Evolutionary conservation across 192 early-diverging fungal genomes (phyloP).

Genomic region (Coemansia sp.): DNA sequence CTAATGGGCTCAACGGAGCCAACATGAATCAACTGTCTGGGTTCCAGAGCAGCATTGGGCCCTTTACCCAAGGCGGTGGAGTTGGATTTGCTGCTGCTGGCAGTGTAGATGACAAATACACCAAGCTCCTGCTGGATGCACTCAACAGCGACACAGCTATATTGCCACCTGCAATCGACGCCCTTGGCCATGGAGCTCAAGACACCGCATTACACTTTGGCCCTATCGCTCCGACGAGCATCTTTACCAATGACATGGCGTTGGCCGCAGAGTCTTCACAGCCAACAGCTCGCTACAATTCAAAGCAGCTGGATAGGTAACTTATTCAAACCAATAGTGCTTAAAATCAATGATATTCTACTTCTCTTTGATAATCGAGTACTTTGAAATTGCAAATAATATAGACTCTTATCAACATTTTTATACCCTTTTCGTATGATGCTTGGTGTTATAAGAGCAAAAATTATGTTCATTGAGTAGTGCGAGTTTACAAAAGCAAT

Average conservation of each 20-base stretch:
- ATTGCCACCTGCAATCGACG: not conserved
- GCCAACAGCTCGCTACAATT: not conserved
- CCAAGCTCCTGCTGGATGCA: slow-evolving; percentile 15
- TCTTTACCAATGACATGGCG: not conserved
- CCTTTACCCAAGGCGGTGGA: not conserved
- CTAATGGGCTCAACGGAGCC: not conserved
- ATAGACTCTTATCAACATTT: no score
- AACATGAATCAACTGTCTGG: slow-evolving; percentile 5
- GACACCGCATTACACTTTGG: not conserved
- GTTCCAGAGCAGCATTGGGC: not conserved
- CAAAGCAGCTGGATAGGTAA: not conserved
- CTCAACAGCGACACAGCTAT: slow-evolving; percentile 2
- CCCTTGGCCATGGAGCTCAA: not conserved
- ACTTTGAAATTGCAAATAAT: no score
- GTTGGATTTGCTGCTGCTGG: not conserved
- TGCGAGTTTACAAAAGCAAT: no score
- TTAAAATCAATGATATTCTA: no score
- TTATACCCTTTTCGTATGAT: no score
- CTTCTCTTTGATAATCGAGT: no score
- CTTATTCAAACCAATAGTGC: not conserved
- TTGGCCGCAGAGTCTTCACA: not conserved
- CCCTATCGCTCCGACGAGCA: not conserved
- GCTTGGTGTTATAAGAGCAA: no score
- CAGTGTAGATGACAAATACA: slow-evolving; percentile 4
- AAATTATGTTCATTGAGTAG: no score